Conservation (phyloP, 208 protist species). For the Leishmania lainsoni region DNA sequence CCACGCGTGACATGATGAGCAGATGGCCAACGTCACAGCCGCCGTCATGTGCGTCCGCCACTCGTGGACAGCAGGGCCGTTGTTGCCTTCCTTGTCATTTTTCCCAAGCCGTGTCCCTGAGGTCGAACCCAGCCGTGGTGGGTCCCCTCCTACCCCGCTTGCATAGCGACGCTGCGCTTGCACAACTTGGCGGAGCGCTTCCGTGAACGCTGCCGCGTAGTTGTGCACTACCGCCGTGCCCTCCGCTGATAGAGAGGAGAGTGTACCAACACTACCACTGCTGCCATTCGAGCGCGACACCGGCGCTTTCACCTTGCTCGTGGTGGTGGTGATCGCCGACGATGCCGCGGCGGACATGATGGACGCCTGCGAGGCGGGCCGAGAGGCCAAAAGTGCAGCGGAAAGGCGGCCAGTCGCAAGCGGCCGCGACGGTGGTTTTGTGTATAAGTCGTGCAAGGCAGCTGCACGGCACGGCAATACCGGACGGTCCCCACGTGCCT, state of each 20-base stretch:
- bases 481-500: not conserved
- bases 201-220: slow-evolving; percentile 21
- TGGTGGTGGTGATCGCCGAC: not conserved
- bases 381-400: not conserved
- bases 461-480: not conserved
- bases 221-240: slow-evolving; percentile 36
- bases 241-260: slow-evolving; percentile 18
- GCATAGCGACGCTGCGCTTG: slow-evolving; percentile 7
- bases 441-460: slow-evolving; percentile 2
- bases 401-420: not conserved
- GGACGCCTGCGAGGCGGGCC: not conserved
- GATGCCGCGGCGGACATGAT: not conserved
- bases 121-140: not conserved
- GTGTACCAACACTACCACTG: not conserved
- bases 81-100: not conserved
- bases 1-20: slow-evolving; percentile 17
- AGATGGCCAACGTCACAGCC: slow-evolving; percentile 15
- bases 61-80: not conserved
- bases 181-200: slow-evolving; percentile 23
- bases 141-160: not conserved
- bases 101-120: not conserved
- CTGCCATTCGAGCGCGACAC: not conserved
- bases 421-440: not conserved
- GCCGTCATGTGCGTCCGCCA: slow-evolving; percentile 24
- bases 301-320: not conserved